phyloP scores from a whole-genome alignment of 2,329 filamentous ascomycete genomes.

The Ophiosphaerella herpotricha region DNA sequence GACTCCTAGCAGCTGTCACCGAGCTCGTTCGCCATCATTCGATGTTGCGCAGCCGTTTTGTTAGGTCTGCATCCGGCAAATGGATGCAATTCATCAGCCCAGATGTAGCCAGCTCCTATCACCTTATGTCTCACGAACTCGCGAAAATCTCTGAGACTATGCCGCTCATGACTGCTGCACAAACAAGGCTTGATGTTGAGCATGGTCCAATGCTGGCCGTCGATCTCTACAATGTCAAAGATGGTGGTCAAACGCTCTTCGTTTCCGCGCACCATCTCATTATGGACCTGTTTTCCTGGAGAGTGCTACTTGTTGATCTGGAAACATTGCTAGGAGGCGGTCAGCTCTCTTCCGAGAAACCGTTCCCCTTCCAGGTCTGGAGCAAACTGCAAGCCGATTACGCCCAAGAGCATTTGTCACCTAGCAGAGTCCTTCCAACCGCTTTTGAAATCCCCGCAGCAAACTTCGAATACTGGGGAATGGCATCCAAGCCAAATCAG shows the following conservation, averaged over 20 bases:
- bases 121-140: constrained; percentile 6
- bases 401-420: background rate
- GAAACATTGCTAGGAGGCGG: constrained; percentile 27
- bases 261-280: constrained; percentile 38
- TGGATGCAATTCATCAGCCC: constrained; percentile 21
- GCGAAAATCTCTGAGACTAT: background rate
- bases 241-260: constrained; percentile 11
- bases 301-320: constrained; percentile 48
- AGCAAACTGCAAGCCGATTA: constrained; percentile 12
- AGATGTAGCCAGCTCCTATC: constrained; percentile 12
- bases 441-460: constrained; percentile 16
- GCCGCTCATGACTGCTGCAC: constrained; percentile 25
- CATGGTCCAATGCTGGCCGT: constrained; percentile 21
- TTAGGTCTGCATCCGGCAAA: constrained; percentile 3
- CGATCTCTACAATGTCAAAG: constrained; percentile 24
- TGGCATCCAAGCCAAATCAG: constrained; percentile 14
- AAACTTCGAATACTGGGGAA: constrained; percentile 27
- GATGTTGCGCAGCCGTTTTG: constrained; percentile 23
- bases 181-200: constrained; percentile 15
- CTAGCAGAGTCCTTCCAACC: background rate
- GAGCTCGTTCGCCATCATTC: constrained; percentile 9
- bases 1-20: constrained; percentile 7
- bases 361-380: constrained; percentile 20
- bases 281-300: constrained; percentile 53
- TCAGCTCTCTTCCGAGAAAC: no score